phyloP scores from a whole-genome alignment of 2,329 filamentous ascomycete genomes.

The Domatiomyces globalis region DNA sequence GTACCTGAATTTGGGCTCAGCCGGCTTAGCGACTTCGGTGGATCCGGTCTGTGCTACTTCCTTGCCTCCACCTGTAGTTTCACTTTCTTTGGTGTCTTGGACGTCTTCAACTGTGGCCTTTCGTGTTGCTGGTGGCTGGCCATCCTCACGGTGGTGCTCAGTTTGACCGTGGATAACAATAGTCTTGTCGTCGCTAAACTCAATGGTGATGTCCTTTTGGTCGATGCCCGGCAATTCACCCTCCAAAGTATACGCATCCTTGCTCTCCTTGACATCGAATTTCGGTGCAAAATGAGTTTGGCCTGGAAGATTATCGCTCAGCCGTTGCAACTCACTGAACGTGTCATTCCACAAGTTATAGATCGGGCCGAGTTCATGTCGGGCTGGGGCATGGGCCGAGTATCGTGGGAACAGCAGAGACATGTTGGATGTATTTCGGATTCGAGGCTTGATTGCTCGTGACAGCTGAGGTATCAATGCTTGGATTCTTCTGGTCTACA shows the following conservation, averaged over 20 bases:
- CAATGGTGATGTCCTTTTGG: constrained; percentile 33
- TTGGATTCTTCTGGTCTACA: background rate
- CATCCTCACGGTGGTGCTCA: constrained; percentile 24
- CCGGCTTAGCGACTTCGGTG: constrained; percentile 22
- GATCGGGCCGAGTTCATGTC: constrained; percentile 11
- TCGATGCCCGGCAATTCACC: constrained; percentile 36
- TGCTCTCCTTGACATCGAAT: constrained; percentile 35
- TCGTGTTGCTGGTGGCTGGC: constrained; percentile 8
- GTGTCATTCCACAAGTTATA: constrained; percentile 18
- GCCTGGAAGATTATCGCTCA: constrained; percentile 12
- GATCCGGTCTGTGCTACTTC: constrained; percentile 18
- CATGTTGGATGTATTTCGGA: constrained; percentile 5
- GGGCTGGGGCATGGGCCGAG: constrained; percentile 8
- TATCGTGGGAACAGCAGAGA: constrained; percentile 9
- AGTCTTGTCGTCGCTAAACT: constrained; percentile 34
- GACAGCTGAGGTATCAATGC: background rate
- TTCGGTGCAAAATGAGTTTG: constrained; percentile 27
- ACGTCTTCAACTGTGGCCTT: constrained; percentile 35
- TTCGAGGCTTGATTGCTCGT: background rate
- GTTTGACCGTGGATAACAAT: constrained; percentile 32
- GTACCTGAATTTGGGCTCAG: constrained; percentile 30
- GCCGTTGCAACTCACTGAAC: constrained; percentile 16
- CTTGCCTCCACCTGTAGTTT: constrained; percentile 1
- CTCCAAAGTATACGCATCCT: constrained; percentile 32
- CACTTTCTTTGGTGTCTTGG: constrained; percentile 12